Conservation (phyloP, 2,329 filamentous ascomycete genomes). For the Domatiomyces globalis region DNA sequence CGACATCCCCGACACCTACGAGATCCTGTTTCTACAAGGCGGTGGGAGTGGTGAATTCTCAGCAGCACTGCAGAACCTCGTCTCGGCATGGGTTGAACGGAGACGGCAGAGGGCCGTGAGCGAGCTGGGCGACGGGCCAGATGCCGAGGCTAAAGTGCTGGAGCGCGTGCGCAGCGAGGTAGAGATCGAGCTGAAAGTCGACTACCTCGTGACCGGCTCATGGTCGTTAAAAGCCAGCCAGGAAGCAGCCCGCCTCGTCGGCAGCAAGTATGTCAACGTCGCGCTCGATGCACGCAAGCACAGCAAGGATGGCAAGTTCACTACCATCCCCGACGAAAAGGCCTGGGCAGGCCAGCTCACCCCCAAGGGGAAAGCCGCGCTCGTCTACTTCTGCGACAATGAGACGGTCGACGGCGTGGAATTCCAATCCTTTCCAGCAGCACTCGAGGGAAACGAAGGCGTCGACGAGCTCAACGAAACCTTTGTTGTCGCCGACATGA, state of each 20-base stretch:
- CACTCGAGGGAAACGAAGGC: slow-evolving; percentile 41
- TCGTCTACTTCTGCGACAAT: slow-evolving; percentile 87
- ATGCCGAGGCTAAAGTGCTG: slow-evolving; percentile 30
- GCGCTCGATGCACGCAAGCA: slow-evolving; percentile 49
- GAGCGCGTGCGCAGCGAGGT: slow-evolving; percentile 51
- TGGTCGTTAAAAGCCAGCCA: slow-evolving; percentile 84
- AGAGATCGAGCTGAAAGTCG: slow-evolving; percentile 58
- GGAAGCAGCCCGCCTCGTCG: slow-evolving; percentile 65
- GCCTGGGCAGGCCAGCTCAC: slow-evolving; percentile 57
- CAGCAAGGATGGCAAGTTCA: slow-evolving; percentile 66
- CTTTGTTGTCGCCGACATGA: slow-evolving; percentile 84
- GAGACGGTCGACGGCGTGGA: slow-evolving; percentile 76
- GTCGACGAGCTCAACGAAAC: slow-evolving; percentile 48
- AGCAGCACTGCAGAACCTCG: slow-evolving; percentile 69
- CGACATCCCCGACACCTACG: slow-evolving; percentile 73
- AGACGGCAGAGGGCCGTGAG: slow-evolving; percentile 46
- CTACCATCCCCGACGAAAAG: slow-evolving; percentile 61
- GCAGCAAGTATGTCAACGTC: slow-evolving; percentile 62
- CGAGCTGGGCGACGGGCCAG: slow-evolving; percentile 28
- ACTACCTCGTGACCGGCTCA: slow-evolving; percentile 80
- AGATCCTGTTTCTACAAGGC: slow-evolving; percentile 75
- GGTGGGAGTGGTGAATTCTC: slow-evolving; percentile 80
- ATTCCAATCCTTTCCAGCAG: slow-evolving; percentile 58
- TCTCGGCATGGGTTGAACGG: slow-evolving; percentile 65
- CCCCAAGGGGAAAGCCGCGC: slow-evolving; percentile 42